Base-by-base conservation (phyloP, 306 rosid genomes). In the Rosa multiflora region DNA sequence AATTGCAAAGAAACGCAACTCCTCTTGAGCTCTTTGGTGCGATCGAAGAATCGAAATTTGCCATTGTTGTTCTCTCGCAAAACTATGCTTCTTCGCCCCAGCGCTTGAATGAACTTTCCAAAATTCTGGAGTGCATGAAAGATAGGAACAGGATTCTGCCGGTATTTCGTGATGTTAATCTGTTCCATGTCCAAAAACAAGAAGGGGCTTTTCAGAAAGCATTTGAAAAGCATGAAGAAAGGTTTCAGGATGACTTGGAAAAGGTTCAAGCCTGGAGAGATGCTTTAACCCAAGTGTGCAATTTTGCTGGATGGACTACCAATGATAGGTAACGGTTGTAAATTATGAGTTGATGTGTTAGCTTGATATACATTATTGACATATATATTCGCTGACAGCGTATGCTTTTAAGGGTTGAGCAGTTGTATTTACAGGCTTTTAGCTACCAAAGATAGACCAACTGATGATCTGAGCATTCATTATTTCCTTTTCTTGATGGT, bases 281-380 rank as follows among this genome's bases (percentile, higher is more conserved):
- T 2, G 67, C 59, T 21, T 63, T 79, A 6, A 35, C 48, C 0
- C 3, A 62, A 8, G 63, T 79, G 5, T 70, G 64, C 44, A 47
- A 72, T n/a, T 59, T 72, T 26, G 67, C 67, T 59, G 82, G 72
- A 12, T 79, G 78, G 73, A 47, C 39, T 67, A 52, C 67, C 10
- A 29, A 40, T 48, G 26, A 58, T 40, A 49, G 80, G 80, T 77
- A 77, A 46, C 9, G 49, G 49, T 46, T 9, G 49, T 46, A 46
- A 9, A 46, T 46, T 46, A 46, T 46, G 49, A 46, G 13, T 2
- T 9, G 13, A 46, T 46, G 49, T 46, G 49, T 46, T 46, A 49
- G 55, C 55, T 49, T 6, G 55, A 49, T 29, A 29, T 29, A 29
- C 29, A 29, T 29, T 29, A 1, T 29, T 29, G 29, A 1, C 29